Conservation (phyloP, 2,329 filamentous ascomycete genomes). For the Cytospora mali region DNA sequence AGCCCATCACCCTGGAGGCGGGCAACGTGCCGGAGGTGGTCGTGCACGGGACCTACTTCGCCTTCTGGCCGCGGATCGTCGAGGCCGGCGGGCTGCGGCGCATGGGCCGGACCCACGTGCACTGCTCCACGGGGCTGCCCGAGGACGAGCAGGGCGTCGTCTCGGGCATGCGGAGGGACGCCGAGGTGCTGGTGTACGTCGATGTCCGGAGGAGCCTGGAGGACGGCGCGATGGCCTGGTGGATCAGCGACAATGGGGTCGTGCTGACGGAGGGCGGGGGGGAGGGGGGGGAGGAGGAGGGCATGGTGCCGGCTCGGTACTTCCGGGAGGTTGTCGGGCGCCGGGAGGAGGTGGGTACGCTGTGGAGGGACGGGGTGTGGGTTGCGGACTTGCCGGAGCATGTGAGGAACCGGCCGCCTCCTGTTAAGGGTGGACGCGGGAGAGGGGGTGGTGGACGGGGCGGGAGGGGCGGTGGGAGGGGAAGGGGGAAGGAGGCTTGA, state of each 20-base stretch:
- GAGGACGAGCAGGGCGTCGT: slow-evolving; percentile 56
- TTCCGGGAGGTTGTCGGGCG: slow-evolving; percentile 71
- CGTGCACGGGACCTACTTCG: slow-evolving; percentile 88
- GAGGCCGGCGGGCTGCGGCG: slow-evolving; percentile 74
- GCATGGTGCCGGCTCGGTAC: slow-evolving; percentile 65
- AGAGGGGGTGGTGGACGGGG: slow-evolving; percentile 30
- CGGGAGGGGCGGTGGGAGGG: slow-evolving; percentile 6
- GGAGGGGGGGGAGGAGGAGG: slow-evolving; percentile 58
- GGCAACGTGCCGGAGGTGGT: slow-evolving; percentile 66
- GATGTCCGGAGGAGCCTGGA: slow-evolving; percentile 69
- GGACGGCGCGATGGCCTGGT: slow-evolving; percentile 68
- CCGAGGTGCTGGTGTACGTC: slow-evolving; percentile 77
- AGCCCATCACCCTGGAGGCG: slow-evolving; percentile 62
- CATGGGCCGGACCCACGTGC: slow-evolving; percentile 87
- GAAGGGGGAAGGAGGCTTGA: slow-evolving; percentile 26
- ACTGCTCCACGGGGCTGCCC: slow-evolving; percentile 79
- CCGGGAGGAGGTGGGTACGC: slow-evolving; percentile 59
- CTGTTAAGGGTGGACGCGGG: slow-evolving; percentile 48
- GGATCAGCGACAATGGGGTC: slow-evolving; percentile 77
- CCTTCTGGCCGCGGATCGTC: slow-evolving; percentile 75
- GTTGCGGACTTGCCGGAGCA: slow-evolving; percentile 66
- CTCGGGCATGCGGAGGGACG: slow-evolving; percentile 78
- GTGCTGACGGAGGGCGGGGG: slow-evolving; percentile 64
- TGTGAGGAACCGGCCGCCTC: slow-evolving; percentile 52
- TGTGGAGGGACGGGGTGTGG: slow-evolving; percentile 72